Evolutionary conservation across 2,329 filamentous ascomycete species (phyloP).

Genomic region (Penicillium verrucosum): DNA sequence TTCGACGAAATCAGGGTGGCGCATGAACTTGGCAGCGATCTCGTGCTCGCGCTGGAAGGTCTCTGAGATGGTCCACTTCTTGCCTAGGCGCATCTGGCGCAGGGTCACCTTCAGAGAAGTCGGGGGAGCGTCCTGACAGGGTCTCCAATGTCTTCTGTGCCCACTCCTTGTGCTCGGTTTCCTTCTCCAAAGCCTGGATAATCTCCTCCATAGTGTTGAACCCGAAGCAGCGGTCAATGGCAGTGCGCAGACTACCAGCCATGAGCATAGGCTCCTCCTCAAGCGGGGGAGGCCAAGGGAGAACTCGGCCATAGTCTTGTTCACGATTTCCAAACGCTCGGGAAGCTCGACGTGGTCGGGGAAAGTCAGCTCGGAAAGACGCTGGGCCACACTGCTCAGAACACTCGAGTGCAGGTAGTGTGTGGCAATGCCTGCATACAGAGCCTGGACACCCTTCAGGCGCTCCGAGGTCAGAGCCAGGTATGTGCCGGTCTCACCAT

Average conservation of each 20-base stretch:
- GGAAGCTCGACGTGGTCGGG: slow-evolving; percentile 66
- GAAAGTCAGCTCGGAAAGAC: slow-evolving; percentile 86
- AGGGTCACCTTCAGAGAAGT: slow-evolving; percentile 82
- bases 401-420: slow-evolving; percentile 94
- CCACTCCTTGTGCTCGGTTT: slow-evolving; percentile 64
- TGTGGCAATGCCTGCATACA: slow-evolving; percentile 88
- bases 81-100: slow-evolving; percentile 73
- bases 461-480: slow-evolving; percentile 86
- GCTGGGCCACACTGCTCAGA: slow-evolving; percentile 74
- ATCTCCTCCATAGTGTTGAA: slow-evolving; percentile 67
- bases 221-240: slow-evolving; percentile 81
- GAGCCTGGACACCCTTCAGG: slow-evolving; percentile 76
- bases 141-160: slow-evolving; percentile 72
- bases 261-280: slow-evolving; percentile 63
- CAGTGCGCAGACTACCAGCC: slow-evolving; percentile 66
- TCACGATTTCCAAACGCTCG: slow-evolving; percentile 68
- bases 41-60: slow-evolving; percentile 83
- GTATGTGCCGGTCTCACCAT: slow-evolving; percentile 84
- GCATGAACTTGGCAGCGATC: slow-evolving; percentile 86
- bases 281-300: slow-evolving; percentile 67
- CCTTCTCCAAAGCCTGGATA: slow-evolving; percentile 60
- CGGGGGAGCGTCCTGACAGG: slow-evolving; percentile 76
- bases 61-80: slow-evolving; percentile 74
- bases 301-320: slow-evolving; percentile 89
- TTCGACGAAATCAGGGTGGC: slow-evolving; percentile 83